Percentiles rank a stretch among this genome's conserved stretches.
Conservation (phyloP, 257 asterid genomes). For the Ajuga chamaepitys region DNA sequence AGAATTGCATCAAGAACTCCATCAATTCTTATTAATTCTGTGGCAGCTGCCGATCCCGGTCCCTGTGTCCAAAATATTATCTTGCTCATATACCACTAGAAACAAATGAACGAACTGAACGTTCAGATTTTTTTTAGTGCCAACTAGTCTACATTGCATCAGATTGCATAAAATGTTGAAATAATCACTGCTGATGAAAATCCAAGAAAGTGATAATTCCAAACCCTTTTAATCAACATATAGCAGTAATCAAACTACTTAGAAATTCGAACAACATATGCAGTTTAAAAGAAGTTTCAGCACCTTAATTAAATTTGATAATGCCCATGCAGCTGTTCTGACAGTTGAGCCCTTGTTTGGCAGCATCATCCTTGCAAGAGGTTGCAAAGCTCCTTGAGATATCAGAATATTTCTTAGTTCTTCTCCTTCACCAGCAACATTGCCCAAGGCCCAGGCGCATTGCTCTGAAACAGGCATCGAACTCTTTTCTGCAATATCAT, state of each 20-base stretch:
- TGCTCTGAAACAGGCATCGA: conserved; percentile 88
- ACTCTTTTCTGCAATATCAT: conserved; percentile 58
- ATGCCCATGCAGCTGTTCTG: conserved; percentile 99
- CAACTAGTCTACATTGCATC: background rate
- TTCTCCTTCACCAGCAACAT: conserved; percentile 97
- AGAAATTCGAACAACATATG: background rate
- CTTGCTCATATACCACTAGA: conserved; percentile 8
- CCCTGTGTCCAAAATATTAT: conserved; percentile 51
- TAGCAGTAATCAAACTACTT: background rate
- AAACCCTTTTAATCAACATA: background rate
- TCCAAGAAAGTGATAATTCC: background rate
- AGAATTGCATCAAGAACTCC: conserved; percentile 78
- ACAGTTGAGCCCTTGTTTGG: conserved; percentile 92
- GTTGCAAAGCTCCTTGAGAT: conserved; percentile 86
- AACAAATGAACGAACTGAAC: background rate
- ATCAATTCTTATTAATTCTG: conserved; percentile 66
- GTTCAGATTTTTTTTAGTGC: background rate
- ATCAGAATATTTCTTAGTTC: conserved; percentile 68
- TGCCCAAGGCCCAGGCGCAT: conserved; percentile 99
- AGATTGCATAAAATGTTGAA: background rate
- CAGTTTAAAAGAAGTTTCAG: conserved; percentile 5
- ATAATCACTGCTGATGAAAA: background rate
- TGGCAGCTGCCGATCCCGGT: conserved; percentile 75
- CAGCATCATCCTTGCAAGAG: conserved; percentile 89
- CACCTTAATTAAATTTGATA: conserved; percentile 95